These are phyloP conservation scores for Macrophomina tecta DNA, from an alignment of 2,329 filamentous ascomycete species.

Conservation along the genomic window DNA sequence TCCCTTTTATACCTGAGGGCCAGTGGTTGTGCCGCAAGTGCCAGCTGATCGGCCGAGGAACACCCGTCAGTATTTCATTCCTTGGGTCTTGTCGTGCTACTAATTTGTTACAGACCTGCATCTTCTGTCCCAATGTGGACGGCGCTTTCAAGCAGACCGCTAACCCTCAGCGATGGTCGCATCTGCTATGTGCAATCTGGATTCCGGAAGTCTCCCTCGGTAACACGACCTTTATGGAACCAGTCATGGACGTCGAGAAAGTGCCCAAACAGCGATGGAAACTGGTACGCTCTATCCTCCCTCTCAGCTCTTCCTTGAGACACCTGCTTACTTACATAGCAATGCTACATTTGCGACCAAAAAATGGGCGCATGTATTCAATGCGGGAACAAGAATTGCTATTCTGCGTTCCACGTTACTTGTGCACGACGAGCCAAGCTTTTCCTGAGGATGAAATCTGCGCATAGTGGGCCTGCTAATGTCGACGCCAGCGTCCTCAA, in stretches of 20 bases:
- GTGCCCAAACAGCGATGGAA: constrained; percentile 95
- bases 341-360: constrained; percentile 96
- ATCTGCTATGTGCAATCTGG: constrained; percentile 96
- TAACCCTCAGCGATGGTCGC: constrained; percentile 89
- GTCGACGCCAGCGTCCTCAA: constrained; percentile 85
- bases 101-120: constrained; percentile 71
- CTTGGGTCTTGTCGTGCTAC: constrained; percentile 32
- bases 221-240: constrained; percentile 97
- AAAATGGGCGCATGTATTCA: constrained; percentile 98
- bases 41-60: constrained; percentile 89
- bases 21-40: constrained; percentile 98
- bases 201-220: constrained; percentile 96
- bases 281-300: constrained; percentile 54
- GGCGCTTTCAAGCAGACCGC: constrained; percentile 99
- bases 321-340: constrained; percentile 43
- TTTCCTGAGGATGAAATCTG: constrained; percentile 96
- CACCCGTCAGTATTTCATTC: constrained; percentile 66
- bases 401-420: constrained; percentile 95
- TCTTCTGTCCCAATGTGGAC: constrained; percentile 97
- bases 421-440: constrained; percentile 87
- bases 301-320: not conserved
- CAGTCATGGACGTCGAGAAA: constrained; percentile 96
- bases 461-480: constrained; percentile 76
- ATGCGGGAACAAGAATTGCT: constrained; percentile 96
- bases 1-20: constrained; percentile 97